A percentile compares a stretch with the other conserved stretches of the same genome.
These are phyloP conservation scores for Berberis thunbergii DNA, from an alignment of 164 flowering plant species.

Conservation along the genomic window DNA sequence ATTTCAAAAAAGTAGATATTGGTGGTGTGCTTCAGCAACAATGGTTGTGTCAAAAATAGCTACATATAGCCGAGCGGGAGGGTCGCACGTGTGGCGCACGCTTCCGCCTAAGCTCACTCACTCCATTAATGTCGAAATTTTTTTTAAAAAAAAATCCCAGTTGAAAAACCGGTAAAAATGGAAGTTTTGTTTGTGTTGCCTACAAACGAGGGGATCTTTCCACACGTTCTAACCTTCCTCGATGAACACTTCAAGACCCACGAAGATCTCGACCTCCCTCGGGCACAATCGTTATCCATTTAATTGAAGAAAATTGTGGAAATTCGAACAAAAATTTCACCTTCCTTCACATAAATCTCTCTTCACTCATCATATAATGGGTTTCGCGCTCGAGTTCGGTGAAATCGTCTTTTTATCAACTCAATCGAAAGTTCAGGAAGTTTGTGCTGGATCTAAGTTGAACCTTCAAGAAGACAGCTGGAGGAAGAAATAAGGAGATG, in stretches of 20 bases:
- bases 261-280: conserved; percentile 18
- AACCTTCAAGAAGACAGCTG: too few species aligned
- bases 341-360: conserved; percentile 13
- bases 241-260: conserved; percentile 13
- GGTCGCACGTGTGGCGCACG: too few species aligned
- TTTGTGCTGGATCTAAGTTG: neutral
- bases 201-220: conserved; percentile 1
- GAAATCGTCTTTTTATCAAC: neutral
- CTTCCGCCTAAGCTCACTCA: too few species aligned
- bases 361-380: conserved; percentile 11
- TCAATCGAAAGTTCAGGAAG: conserved; percentile 4
- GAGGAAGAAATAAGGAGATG: too few species aligned
- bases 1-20: too few species aligned
- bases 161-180: neutral
- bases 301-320: conserved; percentile 13
- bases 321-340: conserved; percentile 14
- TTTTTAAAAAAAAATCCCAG: too few species aligned
- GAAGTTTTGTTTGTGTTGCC: conserved; percentile 7
- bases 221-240: conserved; percentile 2
- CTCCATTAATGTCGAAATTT: too few species aligned
- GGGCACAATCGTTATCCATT: conserved; percentile 2
- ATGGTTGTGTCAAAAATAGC: too few species aligned
- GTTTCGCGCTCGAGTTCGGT: conserved; percentile 13
- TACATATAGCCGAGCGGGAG: too few species aligned
- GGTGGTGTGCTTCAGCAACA: too few species aligned